phyloP scores from a whole-genome alignment of 2,329 filamentous ascomycete species.

The Pseudopyricularia javanii region DNA sequence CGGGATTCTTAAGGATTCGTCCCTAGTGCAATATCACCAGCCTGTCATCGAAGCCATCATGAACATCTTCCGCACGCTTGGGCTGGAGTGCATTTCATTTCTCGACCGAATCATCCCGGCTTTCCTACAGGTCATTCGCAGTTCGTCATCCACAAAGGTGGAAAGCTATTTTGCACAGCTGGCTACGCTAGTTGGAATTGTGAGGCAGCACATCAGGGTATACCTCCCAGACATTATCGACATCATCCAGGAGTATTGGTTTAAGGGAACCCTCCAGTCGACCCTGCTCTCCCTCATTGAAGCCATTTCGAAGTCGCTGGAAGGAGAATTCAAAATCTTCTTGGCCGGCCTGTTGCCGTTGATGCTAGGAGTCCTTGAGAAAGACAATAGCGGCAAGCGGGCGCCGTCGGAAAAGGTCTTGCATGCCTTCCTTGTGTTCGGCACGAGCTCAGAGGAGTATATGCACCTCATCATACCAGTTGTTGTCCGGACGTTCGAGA shows the following conservation, averaged over 20 bases:
- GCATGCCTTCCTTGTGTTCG: constrained; percentile 92
- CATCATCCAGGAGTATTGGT: constrained; percentile 84
- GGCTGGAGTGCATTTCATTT: constrained; percentile 91
- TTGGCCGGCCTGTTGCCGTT: constrained; percentile 77
- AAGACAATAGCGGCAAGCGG: constrained; percentile 65
- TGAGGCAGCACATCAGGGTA: constrained; percentile 88
- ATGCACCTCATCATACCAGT: constrained; percentile 98
- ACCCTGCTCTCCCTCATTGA: constrained; percentile 90
- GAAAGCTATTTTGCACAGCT: constrained; percentile 98
- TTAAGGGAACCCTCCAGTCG: constrained; percentile 66
- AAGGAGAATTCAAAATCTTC: constrained; percentile 97
- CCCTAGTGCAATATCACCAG: constrained; percentile 81
- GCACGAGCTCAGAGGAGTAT: constrained; percentile 91
- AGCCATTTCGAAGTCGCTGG: constrained; percentile 82
- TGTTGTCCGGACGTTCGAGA: constrained; percentile 89
- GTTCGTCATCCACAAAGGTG: constrained; percentile 62
- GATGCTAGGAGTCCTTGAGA: constrained; percentile 89
- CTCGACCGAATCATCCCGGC: constrained; percentile 88
- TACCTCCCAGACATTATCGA: constrained; percentile 80
- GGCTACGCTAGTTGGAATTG: constrained; percentile 83
- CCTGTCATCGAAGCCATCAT: constrained; percentile 95
- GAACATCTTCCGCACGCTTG: constrained; percentile 95
- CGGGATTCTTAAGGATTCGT: constrained; percentile 82
- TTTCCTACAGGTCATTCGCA: constrained; percentile 79
- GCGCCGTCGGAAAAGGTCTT: constrained; percentile 79